These are phyloP conservation scores for Coccomyxa sp. DNA, from an alignment of 139 green algal genomes.

Conservation along the genomic window DNA sequence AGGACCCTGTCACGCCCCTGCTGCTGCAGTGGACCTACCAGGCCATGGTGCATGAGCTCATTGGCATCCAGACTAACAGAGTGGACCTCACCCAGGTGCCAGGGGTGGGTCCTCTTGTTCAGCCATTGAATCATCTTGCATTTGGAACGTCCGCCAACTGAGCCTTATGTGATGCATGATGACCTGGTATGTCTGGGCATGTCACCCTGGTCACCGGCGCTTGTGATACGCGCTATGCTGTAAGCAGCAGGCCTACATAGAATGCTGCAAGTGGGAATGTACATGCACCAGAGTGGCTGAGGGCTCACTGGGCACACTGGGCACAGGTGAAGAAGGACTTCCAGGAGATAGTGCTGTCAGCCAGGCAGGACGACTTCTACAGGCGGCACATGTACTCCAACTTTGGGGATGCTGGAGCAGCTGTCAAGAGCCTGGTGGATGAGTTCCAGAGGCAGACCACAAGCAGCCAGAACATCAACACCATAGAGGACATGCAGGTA, in stretches of 20 bases:
- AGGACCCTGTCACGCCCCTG: conserved; percentile 88
- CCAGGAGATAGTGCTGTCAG: conserved; percentile 65
- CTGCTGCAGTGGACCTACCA: conserved; percentile 74
- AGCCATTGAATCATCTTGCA: too few relatives aligned
- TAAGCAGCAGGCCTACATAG: too few relatives aligned
- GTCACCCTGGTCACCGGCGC: neutral
- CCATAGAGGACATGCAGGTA: conserved; percentile 90
- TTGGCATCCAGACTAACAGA: conserved; percentile 61
- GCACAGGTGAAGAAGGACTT: conserved; percentile 58
- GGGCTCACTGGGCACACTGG: neutral
- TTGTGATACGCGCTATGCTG: neutral
- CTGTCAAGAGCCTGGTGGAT: conserved; percentile 73
- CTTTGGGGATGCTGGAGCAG: conserved; percentile 82
- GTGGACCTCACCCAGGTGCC: conserved; percentile 31
- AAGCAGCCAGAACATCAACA: conserved; percentile 39
- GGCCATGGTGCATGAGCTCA: conserved; percentile 91
- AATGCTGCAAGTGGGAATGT: too few relatives aligned
- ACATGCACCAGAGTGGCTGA: neutral
- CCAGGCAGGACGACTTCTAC: conserved; percentile 77
- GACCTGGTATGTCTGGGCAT: neutral
- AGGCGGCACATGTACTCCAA: conserved; percentile 61
- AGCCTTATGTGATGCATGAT: too few relatives aligned
- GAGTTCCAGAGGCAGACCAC: conserved; percentile 44
- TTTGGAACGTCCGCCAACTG: too few relatives aligned
- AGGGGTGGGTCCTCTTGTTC: conserved; percentile 10